Percentiles rank a stretch among this genome's conserved stretches.
Evolutionary conservation across 2,329 filamentous ascomycete genomes (phyloP).

Genomic region (Arthroderma sp.): DNA sequence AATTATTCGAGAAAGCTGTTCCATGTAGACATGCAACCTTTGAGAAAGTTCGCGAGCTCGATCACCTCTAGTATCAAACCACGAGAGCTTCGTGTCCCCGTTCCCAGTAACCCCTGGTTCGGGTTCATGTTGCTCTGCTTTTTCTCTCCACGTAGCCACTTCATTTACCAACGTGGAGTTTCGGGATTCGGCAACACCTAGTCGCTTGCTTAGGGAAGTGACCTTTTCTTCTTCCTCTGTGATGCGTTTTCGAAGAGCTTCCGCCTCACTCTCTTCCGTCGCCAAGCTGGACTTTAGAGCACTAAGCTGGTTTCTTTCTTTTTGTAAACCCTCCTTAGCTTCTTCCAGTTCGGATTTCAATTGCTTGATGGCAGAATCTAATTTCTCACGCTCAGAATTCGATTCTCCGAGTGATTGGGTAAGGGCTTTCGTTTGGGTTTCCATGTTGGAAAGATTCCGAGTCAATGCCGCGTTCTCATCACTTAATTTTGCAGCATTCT

Average conservation of each 20-base stretch:
- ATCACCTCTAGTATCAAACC: constrained; percentile 56
- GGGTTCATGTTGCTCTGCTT: constrained; percentile 19
- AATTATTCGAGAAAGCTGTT: constrained; percentile 67
- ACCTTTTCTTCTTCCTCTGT: constrained; percentile 64
- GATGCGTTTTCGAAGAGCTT: constrained; percentile 59
- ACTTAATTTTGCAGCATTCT: constrained; percentile 45
- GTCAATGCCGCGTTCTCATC: constrained; percentile 51
- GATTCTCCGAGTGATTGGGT: constrained; percentile 30
- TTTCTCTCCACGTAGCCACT: constrained; percentile 54
- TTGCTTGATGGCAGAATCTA: constrained; percentile 37
- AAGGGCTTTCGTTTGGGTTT: constrained; percentile 17
- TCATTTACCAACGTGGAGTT: constrained; percentile 65
- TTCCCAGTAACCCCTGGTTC: constrained; percentile 15
- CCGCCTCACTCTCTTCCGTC: constrained; percentile 72
- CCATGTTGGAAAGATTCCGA: constrained; percentile 41
- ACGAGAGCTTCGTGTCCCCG: constrained; percentile 29
- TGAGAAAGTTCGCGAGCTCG: constrained; percentile 75
- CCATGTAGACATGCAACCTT: constrained; percentile 68
- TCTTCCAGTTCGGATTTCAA: constrained; percentile 35
- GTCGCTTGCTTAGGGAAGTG: constrained; percentile 51
- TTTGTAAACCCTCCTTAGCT: constrained; percentile 42
- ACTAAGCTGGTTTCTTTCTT: constrained; percentile 56
- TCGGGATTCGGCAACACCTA: constrained; percentile 63
- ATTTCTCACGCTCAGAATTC: constrained; percentile 38
- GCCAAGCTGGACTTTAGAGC: constrained; percentile 58